Conservation (phyloP, 441 rosid species). For the Erodium trifolium region DNA sequence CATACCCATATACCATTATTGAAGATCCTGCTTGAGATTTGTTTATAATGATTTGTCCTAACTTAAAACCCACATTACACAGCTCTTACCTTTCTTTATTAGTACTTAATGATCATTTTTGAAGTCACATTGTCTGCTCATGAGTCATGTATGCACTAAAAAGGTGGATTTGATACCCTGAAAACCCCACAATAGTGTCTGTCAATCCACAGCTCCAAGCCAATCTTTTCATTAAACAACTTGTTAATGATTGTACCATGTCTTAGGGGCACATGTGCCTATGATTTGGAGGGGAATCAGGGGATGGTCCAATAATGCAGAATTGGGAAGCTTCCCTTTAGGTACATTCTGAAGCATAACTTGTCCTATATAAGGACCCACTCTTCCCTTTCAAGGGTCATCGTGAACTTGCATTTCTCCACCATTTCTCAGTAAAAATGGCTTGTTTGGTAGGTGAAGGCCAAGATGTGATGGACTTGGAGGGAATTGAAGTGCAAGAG, state of each 20-base stretch:
- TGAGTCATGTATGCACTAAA: slow-evolving; percentile 5
- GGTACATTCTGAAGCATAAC: neutral
- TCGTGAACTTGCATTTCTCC: neutral
- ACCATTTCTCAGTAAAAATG: slow-evolving; percentile 2
- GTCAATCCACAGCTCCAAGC: too few relatives aligned
- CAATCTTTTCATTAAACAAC: neutral
- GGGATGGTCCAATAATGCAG: too few relatives aligned
- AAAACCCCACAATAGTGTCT: too few relatives aligned
- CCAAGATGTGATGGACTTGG: slow-evolving; percentile 1
- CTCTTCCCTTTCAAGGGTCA: neutral
- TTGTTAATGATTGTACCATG: neutral
- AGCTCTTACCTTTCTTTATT: neutral
- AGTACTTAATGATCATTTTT: too few relatives aligned
- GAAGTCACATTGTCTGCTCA: too few relatives aligned
- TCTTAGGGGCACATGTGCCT: slow-evolving; percentile 4
- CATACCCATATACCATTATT: too few relatives aligned
- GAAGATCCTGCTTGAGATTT: too few relatives aligned
- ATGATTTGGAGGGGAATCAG: neutral
- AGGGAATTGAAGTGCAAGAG: neutral
- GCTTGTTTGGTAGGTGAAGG: slow-evolving; percentile 5
- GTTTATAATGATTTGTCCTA: too few relatives aligned
- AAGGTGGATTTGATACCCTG: neutral
- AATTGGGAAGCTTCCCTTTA: slow-evolving; percentile 3
- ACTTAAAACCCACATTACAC: neutral
- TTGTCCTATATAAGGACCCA: slow-evolving; percentile 6